Percentiles rank a stretch among this genome's conserved stretches.
phyloP scores from a whole-genome alignment of 139 green algal species.

The Ettlia oleoabundans region DNA sequence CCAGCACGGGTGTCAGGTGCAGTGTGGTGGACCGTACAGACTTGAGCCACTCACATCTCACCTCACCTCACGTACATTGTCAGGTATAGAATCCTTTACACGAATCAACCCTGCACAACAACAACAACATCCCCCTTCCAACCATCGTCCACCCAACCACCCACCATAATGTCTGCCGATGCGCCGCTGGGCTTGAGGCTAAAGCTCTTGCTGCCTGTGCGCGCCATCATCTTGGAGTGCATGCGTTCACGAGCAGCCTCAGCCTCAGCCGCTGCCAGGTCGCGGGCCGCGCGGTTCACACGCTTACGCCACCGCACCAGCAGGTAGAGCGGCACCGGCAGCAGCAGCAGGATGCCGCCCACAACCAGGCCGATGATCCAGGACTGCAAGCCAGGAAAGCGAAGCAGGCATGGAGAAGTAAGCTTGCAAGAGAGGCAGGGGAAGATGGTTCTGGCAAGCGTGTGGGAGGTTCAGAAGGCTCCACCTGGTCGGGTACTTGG shows the following conservation, averaged over 20 bases:
- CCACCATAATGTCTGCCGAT: constrained; percentile 30
- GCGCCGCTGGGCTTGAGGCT: constrained; percentile 4
- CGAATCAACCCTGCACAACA: too few species aligned
- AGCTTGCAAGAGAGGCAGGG: too few species aligned
- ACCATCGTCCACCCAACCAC: neutral
- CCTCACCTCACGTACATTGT: too few species aligned
- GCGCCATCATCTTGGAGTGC: constrained; percentile 28
- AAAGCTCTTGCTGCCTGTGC: constrained; percentile 34
- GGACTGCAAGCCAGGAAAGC: too few species aligned
- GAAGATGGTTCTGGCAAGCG: neutral
- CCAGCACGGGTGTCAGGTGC: too few species aligned
- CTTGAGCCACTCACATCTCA: neutral
- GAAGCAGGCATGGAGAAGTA: too few species aligned
- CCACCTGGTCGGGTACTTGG: too few species aligned
- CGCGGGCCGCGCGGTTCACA: constrained; percentile 14
- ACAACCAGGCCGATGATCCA: constrained; percentile 33
- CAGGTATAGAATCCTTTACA: too few species aligned
- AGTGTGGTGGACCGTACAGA: neutral
- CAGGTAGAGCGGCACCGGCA: constrained; percentile 20
- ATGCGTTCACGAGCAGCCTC: constrained; percentile 25
- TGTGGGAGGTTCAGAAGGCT: neutral
- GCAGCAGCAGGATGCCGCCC: constrained; percentile 1
- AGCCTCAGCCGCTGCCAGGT: neutral
- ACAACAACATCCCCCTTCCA: too few species aligned
- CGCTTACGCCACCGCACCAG: constrained; percentile 14